Conservation (phyloP, 768 basidiomycete species). For the Boletus tomentosulus region DNA sequence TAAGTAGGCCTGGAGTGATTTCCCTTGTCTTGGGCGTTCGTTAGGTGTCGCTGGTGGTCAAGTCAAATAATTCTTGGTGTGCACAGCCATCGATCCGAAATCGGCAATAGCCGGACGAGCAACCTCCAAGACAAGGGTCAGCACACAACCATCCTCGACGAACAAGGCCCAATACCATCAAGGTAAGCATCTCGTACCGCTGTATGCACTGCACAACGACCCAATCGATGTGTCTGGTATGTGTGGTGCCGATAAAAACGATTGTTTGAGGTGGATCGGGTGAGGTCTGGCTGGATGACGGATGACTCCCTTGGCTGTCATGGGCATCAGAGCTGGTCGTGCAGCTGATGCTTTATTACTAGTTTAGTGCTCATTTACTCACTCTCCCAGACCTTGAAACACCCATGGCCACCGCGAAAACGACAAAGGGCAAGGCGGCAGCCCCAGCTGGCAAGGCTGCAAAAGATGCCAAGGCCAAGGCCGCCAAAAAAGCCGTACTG, state of each 20-base stretch:
- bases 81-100: slow-evolving; percentile 20
- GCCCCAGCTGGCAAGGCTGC: slow-evolving; percentile 28
- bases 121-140: not conserved
- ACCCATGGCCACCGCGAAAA: slow-evolving; percentile 69
- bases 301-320: too few species aligned
- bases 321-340: too few species aligned
- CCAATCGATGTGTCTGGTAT: not conserved
- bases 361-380: slow-evolving; percentile 5
- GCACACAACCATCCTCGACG: slow-evolving; percentile 17
- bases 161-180: slow-evolving; percentile 26
- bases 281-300: slow-evolving; percentile 17
- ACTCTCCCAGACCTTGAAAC: slow-evolving; percentile 8
- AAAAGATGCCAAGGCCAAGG: slow-evolving; percentile 72
- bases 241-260: not conserved
- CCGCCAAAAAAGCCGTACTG: slow-evolving; percentile 94
- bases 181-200: slow-evolving; percentile 17
- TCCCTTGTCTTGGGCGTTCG: too few species aligned
- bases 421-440: slow-evolving; percentile 53
- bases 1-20: too few species aligned
- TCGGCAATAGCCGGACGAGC: slow-evolving; percentile 24
- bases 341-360: not conserved
- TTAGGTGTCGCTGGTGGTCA: too few species aligned
- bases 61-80: not conserved
- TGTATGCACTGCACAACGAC: not conserved
- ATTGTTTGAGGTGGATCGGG: slow-evolving; percentile 19